Conservation (phyloP, 1,139 yeast genomes). For the Candida pseudoviswanathii region DNA sequence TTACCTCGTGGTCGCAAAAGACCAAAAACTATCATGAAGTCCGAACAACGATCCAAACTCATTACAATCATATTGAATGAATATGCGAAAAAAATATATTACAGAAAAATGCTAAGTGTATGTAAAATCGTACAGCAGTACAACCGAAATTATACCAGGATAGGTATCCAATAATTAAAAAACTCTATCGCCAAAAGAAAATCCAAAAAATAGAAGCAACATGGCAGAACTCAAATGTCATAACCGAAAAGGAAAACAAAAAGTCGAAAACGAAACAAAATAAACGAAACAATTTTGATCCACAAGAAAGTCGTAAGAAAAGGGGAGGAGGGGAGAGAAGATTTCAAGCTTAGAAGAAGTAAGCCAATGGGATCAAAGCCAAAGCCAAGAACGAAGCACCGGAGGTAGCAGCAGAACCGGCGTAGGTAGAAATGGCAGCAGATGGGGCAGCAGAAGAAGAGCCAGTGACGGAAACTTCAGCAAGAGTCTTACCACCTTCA, state of each 20-base stretch:
- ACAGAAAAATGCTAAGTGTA: not conserved
- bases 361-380: slow-evolving; percentile 31
- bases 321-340: not conserved
- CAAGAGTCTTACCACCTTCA: slow-evolving; percentile 8
- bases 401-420: slow-evolving; percentile 25
- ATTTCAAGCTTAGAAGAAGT: slow-evolving; percentile 19
- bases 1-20: too few relatives aligned
- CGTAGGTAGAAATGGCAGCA: slow-evolving; percentile 29
- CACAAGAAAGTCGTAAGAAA: not conserved
- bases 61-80: not conserved
- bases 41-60: too few relatives aligned
- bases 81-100: not conserved
- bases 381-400: slow-evolving; percentile 29
- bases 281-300: not conserved
- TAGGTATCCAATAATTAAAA: not conserved
- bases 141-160: not conserved
- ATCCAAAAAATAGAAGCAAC: not conserved
- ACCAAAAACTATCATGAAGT: too few relatives aligned
- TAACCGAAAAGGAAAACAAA: not conserved
- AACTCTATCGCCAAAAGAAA: not conserved
- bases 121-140: not conserved
- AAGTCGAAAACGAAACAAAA: not conserved
- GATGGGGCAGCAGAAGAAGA: slow-evolving; percentile 27
- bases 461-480: slow-evolving; percentile 17
- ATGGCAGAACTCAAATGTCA: too few relatives aligned